These are phyloP conservation scores for Sugiyamaella grinbergsii DNA, from an alignment of 1,139 yeast genomes.

Conservation along the genomic window DNA sequence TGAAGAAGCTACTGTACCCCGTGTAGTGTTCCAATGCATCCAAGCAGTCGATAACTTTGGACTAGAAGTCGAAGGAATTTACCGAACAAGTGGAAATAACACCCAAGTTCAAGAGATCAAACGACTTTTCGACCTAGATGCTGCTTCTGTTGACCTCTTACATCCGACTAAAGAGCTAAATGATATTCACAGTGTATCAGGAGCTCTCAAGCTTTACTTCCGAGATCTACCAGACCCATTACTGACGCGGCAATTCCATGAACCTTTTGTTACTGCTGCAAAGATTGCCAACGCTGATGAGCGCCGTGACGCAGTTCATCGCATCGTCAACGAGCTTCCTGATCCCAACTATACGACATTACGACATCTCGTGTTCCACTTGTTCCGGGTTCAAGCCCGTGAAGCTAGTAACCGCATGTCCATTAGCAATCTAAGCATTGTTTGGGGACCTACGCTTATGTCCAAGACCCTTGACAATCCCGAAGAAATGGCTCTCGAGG, in stretches of 20 bases:
- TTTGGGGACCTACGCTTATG: constrained; percentile 93
- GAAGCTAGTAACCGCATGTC: constrained; percentile 77
- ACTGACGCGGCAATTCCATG: constrained; percentile 65
- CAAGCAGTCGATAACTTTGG: constrained; percentile 85
- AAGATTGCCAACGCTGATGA: constrained; percentile 61
- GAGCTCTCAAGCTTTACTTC: constrained; percentile 72
- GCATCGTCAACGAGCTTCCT: constrained; percentile 82
- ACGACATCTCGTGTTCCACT: constrained; percentile 79
- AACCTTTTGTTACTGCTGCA: constrained; percentile 80
- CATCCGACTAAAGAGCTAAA: constrained; percentile 51
- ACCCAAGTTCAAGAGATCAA: constrained; percentile 71
- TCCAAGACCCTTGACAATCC: constrained; percentile 65
- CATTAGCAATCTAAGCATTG: constrained; percentile 72
- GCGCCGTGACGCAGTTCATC: constrained; percentile 76
- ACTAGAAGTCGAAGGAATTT: constrained; percentile 81
- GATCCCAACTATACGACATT: constrained; percentile 95
- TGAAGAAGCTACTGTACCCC: constrained; percentile 90
- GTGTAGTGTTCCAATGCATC: constrained; percentile 86
- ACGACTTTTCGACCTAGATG: constrained; percentile 75
- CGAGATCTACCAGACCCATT: constrained; percentile 82
- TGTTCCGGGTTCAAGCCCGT: constrained; percentile 69
- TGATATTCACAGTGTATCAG: constrained; percentile 61
- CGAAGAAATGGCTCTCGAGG: constrained; percentile 79
- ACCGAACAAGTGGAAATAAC: constrained; percentile 80
- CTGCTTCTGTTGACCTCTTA: constrained; percentile 62